Base-by-base conservation (phyloP, 2,329 filamentous ascomycete species). In the Trichophyton rubrum region DNA sequence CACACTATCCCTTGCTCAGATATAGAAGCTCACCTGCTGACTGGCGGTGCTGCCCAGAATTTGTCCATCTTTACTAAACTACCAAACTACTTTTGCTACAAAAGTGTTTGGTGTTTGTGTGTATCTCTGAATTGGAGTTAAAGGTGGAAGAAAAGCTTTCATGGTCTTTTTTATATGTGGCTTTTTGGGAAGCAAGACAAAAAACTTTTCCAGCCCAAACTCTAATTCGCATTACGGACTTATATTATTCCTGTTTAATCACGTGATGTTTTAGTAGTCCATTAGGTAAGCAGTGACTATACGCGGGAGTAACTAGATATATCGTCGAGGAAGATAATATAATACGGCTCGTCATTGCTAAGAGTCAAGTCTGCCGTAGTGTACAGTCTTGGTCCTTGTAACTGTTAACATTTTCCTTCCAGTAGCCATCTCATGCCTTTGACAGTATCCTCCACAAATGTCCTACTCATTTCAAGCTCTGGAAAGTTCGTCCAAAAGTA, bases 31-130 rank as follows among this genome's bases (percentile, higher is more conserved):
- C 79, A 87, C 85, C 85, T 83, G 61, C 82, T 78, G 66, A 88
- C 82, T 60, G 85, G 85, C 68, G 85, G 85, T 67, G 82, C 80
- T 66, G 79, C 77, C 82, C 82, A 85, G 71, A 85, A 86, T 64
- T 77, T 76, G 73, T 85, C 83, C 79, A 84, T 82, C 51, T 55
- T 55, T 17, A 27, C 51, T 13, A 38, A 38, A 38, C 33, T 20
- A 55, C 30, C 51, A 55, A 55, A 8, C 51, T 38, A 15, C 51
- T 55, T n/a, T 55, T 35, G 51, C 27, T 55, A 55, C 51, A 55
- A 55, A 55, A 53, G 47, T n/a, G 47, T 53, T 30, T 15, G 24
- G 27, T 33, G 51, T 35, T 55, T 27, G 51, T 2, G 22, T 22
- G 35, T 40, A 13, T 38, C 13, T 38, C 9, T 38, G 33, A 38